Conservation (phyloP, 108 stramenopile genomes). For the Ochromonas danica region DNA sequence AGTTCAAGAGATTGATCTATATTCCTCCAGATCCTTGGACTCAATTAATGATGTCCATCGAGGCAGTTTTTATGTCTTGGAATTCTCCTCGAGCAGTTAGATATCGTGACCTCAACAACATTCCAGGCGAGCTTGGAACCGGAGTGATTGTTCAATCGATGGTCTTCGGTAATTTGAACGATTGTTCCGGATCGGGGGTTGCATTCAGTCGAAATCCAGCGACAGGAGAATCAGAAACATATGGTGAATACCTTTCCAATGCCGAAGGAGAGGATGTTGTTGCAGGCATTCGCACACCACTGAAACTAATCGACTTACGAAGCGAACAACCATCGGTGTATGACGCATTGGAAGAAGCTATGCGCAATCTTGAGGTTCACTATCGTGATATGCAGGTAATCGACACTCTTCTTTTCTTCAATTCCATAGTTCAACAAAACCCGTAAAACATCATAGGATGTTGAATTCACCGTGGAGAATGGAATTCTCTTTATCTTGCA, state of each 20-base stretch:
- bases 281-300: conserved; percentile 19
- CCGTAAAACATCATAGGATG: conserved; percentile 10
- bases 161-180: conserved; percentile 34
- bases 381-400: conserved; percentile 31
- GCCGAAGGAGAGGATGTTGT: conserved; percentile 29
- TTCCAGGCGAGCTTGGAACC: background rate
- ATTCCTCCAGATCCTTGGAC: conserved; percentile 28
- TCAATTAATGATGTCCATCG: conserved; percentile 17
- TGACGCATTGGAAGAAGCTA: background rate
- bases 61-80: conserved; percentile 25
- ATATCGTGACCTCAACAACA: conserved; percentile 7
- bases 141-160: conserved; percentile 28
- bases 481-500: conserved; percentile 32
- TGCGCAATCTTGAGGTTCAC: background rate
- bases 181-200: conserved; percentile 28
- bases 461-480: conserved; percentile 34
- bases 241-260: background rate
- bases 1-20: conserved; percentile 5
- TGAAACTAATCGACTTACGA: background rate
- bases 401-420: background rate
- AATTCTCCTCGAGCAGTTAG: conserved; percentile 1
- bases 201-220: conserved; percentile 13
- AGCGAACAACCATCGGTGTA: conserved; percentile 9
- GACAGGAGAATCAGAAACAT: background rate
- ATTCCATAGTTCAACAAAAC: background rate